Evolutionary conservation across 208 protist genomes (phyloP).

Genomic region (Trypanosoma mega): DNA sequence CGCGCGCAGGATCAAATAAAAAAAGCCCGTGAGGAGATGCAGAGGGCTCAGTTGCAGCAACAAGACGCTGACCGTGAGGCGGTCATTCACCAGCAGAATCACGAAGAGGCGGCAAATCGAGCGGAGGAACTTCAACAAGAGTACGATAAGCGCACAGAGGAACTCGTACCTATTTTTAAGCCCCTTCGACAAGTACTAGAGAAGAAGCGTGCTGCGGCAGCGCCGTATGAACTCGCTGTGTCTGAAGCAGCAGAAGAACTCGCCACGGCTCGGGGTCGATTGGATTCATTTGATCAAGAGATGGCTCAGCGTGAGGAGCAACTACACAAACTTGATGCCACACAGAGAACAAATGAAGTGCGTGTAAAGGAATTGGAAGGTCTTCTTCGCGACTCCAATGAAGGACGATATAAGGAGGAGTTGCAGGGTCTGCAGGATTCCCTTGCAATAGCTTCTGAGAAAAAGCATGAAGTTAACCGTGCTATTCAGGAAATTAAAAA

Average conservation of each 20-base stretch:
- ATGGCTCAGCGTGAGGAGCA: slow-evolving; percentile 31
- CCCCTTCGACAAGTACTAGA: slow-evolving; percentile 93
- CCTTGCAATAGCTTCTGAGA: slow-evolving; percentile 49
- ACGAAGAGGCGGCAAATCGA: slow-evolving; percentile 63
- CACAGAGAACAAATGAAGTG: slow-evolving; percentile 18
- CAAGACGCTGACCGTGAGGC: slow-evolving; percentile 83
- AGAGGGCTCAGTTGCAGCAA: slow-evolving; percentile 74
- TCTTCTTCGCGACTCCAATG: slow-evolving; percentile 42
- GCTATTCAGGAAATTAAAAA: slow-evolving; percentile 84
- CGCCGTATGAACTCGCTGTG: slow-evolving; percentile 86
- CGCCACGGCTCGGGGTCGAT: slow-evolving; percentile 40
- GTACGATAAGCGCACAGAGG: slow-evolving; percentile 72
- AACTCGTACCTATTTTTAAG: slow-evolving; percentile 68
- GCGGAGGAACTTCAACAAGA: slow-evolving; percentile 56
- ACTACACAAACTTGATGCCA: slow-evolving; percentile 36
- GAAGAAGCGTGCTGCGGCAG: slow-evolving; percentile 83
- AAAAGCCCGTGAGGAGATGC: slow-evolving; percentile 79
- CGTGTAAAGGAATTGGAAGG: slow-evolving; percentile 56
- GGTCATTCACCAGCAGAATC: slow-evolving; percentile 77
- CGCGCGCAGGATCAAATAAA: slow-evolving; percentile 78
- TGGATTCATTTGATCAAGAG: slow-evolving; percentile 41
- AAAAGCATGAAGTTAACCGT: slow-evolving; percentile 78
- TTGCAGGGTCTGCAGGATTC: slow-evolving; percentile 72
- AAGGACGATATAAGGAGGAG: slow-evolving; percentile 49
- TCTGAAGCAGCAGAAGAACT: slow-evolving; percentile 58